These are phyloP conservation scores for Suhomyces kilbournensis DNA, from an alignment of 805 yeast genomes.

Conservation along the genomic window DNA sequence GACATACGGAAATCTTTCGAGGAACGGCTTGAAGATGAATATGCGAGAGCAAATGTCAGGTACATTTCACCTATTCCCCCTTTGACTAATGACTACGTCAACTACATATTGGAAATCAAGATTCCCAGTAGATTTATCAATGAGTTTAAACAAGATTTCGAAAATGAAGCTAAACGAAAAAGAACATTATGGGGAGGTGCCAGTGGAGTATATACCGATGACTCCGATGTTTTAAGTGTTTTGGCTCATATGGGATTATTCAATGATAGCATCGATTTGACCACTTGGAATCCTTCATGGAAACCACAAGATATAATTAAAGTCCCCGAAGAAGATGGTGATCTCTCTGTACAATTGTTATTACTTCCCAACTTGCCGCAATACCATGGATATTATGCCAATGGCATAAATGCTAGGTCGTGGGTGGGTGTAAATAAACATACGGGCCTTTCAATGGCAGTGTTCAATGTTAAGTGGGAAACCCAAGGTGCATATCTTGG, in stretches of 20 bases:
- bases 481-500: slow-evolving; percentile 24
- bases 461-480: slow-evolving; percentile 56
- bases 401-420: slow-evolving; percentile 69
- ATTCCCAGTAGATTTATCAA: slow-evolving; percentile 48
- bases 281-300: slow-evolving; percentile 34
- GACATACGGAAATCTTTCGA: slow-evolving; percentile 22
- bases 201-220: slow-evolving; percentile 89
- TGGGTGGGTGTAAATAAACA: slow-evolving; percentile 60
- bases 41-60: slow-evolving; percentile 11
- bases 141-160: slow-evolving; percentile 39
- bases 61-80: slow-evolving; percentile 42
- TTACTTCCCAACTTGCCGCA: slow-evolving; percentile 65
- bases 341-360: slow-evolving; percentile 54
- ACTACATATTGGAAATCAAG: slow-evolving; percentile 51
- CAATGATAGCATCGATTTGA: slow-evolving; percentile 30
- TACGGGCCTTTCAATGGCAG: slow-evolving; percentile 73
- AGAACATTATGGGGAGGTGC: slow-evolving; percentile 75
- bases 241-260: slow-evolving; percentile 74
- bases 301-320: slow-evolving; percentile 21
- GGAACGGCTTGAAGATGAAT: slow-evolving; percentile 10
- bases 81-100: slow-evolving; percentile 38
- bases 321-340: slow-evolving; percentile 30
- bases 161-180: slow-evolving; percentile 18
- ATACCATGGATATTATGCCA: slow-evolving; percentile 63
- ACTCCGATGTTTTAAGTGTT: slow-evolving; percentile 76